A percentile compares a stretch with the other conserved stretches of the same genome.
Conservation (phyloP, 2,329 filamentous ascomycete genomes). For the Fusarium sp. region DNA sequence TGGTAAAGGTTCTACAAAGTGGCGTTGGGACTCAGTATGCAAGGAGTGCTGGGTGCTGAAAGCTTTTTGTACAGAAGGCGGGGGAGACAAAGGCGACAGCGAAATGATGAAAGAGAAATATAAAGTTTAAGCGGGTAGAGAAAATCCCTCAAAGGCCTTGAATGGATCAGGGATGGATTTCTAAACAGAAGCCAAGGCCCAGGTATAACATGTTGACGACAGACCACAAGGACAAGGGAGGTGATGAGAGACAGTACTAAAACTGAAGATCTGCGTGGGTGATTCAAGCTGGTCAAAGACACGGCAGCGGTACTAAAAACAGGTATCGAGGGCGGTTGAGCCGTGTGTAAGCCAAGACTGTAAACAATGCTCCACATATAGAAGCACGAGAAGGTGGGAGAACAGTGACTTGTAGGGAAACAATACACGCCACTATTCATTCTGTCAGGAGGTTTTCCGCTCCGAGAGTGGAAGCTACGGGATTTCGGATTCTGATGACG, state of each 20-base stretch:
- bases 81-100: background rate
- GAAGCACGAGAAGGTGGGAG: background rate
- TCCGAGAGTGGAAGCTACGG: constrained; percentile 10
- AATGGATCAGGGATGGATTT: constrained; percentile 8
- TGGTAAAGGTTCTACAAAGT: constrained; percentile 1
- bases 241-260: constrained; percentile 36
- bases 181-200: constrained; percentile 25
- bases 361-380: background rate
- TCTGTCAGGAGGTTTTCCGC: background rate
- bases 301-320: constrained; percentile 10
- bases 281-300: constrained; percentile 23
- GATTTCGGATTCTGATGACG: background rate
- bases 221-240: constrained; percentile 15
- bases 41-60: constrained; percentile 8
- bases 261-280: constrained; percentile 29
- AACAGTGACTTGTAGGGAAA: background rate
- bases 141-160: constrained; percentile 27
- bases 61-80: constrained; percentile 24
- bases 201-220: constrained; percentile 7
- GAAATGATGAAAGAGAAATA: background rate
- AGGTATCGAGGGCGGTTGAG: constrained; percentile 10
- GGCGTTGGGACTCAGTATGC: background rate
- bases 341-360: constrained; percentile 4
- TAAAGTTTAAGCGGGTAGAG: background rate
- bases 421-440: background rate